Evolutionary conservation across 257 asterid genomes (phyloP).

Genomic region (Euphrasia confusa): DNA sequence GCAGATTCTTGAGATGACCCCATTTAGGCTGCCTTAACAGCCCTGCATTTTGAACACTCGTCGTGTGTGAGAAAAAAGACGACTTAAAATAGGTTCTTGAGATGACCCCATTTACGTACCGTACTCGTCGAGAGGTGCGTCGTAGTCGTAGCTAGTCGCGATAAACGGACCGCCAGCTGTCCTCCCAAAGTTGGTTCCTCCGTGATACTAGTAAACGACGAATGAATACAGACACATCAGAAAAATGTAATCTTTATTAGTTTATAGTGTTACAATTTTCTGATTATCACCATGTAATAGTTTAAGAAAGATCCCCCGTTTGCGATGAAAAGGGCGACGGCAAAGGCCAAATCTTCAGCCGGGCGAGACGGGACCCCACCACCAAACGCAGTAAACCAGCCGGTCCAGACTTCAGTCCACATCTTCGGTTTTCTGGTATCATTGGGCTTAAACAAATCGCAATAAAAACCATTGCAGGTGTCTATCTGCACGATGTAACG

Average conservation of each 20-base stretch:
- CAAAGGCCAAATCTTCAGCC: slow-evolving; percentile 73
- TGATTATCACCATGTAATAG: slow-evolving; percentile 90
- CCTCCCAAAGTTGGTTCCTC: slow-evolving; percentile 72
- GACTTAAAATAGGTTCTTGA: too few species aligned
- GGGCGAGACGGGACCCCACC: slow-evolving; percentile 74
- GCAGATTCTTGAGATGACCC: slow-evolving; percentile 96
- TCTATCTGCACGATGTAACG: slow-evolving; percentile 39
- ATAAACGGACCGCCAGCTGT: slow-evolving; percentile 79
- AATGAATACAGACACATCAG: background rate
- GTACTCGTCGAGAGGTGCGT: slow-evolving; percentile 70
- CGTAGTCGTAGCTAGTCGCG: slow-evolving; percentile 70
- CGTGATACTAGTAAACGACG: slow-evolving; percentile 33
- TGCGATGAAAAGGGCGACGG: slow-evolving; percentile 74
- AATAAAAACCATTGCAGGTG: slow-evolving; percentile 68
- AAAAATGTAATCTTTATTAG: background rate
- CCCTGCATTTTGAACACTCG: slow-evolving; percentile 35
- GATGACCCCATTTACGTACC: too few species aligned
- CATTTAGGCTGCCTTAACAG: slow-evolving; percentile 79
- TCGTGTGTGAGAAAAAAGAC: background rate
- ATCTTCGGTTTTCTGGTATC: slow-evolving; percentile 53
- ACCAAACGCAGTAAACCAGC: slow-evolving; percentile 80
- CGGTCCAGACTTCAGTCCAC: slow-evolving; percentile 84
- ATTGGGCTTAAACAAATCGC: slow-evolving; percentile 55
- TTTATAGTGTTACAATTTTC: too few species aligned
- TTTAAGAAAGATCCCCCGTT: slow-evolving; percentile 75